Evolutionary conservation across 345 rosid species (phyloP).

Genomic region (Eucalyptus microcorys): DNA sequence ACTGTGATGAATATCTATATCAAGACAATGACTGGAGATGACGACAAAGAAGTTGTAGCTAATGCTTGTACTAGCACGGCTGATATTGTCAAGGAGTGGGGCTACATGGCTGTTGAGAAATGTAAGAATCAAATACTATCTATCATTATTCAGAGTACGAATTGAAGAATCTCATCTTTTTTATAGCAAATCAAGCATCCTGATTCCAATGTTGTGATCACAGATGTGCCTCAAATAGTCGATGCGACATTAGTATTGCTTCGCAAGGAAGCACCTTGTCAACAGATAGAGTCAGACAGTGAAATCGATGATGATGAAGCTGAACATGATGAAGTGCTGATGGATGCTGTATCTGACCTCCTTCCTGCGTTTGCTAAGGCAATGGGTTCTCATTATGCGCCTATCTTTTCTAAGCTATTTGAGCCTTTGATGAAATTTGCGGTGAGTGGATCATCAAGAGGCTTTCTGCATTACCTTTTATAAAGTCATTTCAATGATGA

Average conservation of each 20-base stretch:
- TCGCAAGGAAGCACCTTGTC: conserved; percentile 85
- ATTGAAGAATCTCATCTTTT: background rate
- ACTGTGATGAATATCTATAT: conserved; percentile 65
- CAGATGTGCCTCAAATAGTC: conserved; percentile 74
- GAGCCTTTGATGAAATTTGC: conserved; percentile 94
- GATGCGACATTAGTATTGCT: conserved; percentile 70
- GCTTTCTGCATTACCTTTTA: background rate
- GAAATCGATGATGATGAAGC: conserved; percentile 73
- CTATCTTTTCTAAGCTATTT: conserved; percentile 70
- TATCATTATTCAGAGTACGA: background rate
- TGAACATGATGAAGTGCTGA: conserved; percentile 88
- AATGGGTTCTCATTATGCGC: conserved; percentile 91
- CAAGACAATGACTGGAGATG: conserved; percentile 84
- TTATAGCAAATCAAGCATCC: background rate
- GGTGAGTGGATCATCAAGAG: conserved; percentile 30
- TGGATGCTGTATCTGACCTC: conserved; percentile 98
- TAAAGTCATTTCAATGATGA: background rate
- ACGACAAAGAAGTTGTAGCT: conserved; percentile 97
- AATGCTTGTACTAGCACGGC: conserved; percentile 84
- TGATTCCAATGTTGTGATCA: background rate
- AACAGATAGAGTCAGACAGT: conserved; percentile 60
- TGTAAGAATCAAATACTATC: conserved; percentile 37
- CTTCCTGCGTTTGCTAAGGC: conserved; percentile 97
- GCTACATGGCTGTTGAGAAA: conserved; percentile 65
- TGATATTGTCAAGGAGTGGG: conserved; percentile 81